Evolutionary conservation across 2,329 filamentous ascomycete genomes (phyloP).

Genomic region (Fusarium sp.): DNA sequence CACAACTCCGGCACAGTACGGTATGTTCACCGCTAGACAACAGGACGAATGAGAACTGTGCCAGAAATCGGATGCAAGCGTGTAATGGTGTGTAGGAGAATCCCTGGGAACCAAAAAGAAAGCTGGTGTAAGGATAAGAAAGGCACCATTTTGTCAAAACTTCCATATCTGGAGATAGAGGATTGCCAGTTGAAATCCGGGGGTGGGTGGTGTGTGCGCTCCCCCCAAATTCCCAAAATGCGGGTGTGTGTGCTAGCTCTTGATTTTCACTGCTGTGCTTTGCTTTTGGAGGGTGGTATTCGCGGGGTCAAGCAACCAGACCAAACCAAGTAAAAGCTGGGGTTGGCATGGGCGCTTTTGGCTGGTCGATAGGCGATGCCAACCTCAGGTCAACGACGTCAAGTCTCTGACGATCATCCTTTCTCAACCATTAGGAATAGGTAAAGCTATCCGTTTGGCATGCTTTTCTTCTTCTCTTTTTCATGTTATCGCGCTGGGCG

Average conservation of each 20-base stretch:
- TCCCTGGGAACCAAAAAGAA: constrained; percentile 36
- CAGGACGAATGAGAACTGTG: constrained; percentile 37
- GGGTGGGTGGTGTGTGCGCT: constrained; percentile 42
- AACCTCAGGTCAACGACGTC: constrained; percentile 35
- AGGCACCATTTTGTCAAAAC: constrained; percentile 14
- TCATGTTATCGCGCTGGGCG: constrained; percentile 17
- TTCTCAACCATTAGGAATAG: constrained; percentile 1
- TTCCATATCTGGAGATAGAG: constrained; percentile 28
- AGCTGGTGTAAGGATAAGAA: not conserved
- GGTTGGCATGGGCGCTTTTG: constrained; percentile 36
- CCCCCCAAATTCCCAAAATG: constrained; percentile 23
- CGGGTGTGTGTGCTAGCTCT: constrained; percentile 29
- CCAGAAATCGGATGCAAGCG: constrained; percentile 36
- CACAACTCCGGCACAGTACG: constrained; percentile 30
- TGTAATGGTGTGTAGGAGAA: constrained; percentile 41
- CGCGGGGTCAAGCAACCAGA: constrained; percentile 26
- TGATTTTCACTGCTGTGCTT: constrained; percentile 15
- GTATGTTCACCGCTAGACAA: constrained; percentile 45
- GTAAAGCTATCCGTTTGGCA: not conserved
- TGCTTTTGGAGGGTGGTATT: constrained; percentile 40
- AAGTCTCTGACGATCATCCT: constrained; percentile 33
- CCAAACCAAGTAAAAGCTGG: constrained; percentile 34
- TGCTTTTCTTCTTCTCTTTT: not conserved
- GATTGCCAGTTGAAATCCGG: constrained; percentile 35
- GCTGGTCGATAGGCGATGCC: constrained; percentile 35